Conservation (phyloP, 2,329 filamentous ascomycete species). For the Clarireedia sp. region DNA sequence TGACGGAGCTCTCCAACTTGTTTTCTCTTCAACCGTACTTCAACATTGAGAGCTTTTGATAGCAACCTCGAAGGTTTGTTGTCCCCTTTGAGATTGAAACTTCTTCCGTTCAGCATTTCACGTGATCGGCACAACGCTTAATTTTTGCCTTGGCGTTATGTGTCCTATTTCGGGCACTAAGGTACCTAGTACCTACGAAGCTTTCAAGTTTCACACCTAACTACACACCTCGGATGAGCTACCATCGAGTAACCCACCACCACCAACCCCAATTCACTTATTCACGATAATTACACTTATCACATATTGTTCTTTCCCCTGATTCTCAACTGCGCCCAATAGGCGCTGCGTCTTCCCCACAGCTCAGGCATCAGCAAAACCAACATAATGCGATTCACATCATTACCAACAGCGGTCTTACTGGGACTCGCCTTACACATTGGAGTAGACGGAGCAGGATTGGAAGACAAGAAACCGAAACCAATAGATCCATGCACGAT, state of each 20-base stretch:
- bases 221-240: conserved; percentile 1
- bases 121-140: conserved; percentile 3
- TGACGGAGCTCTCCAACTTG: too few relatives aligned
- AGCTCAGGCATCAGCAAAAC: background rate
- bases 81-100: too few relatives aligned
- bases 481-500: conserved; percentile 27
- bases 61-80: too few relatives aligned
- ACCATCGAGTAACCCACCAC: background rate
- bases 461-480: conserved; percentile 22
- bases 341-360: background rate
- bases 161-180: conserved; percentile 1
- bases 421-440: conserved; percentile 22
- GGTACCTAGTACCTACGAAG: conserved; percentile 2
- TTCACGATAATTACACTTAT: background rate
- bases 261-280: conserved; percentile 2
- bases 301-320: background rate
- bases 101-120: background rate
- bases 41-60: too few relatives aligned
- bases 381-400: conserved; percentile 23
- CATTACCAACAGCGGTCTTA: conserved; percentile 21
- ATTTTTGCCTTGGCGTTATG: conserved; percentile 7
- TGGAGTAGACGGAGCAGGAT: conserved; percentile 20
- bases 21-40: too few relatives aligned
- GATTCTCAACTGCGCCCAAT: background rate
- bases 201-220: conserved; percentile 4